Base-by-base conservation (phyloP, 192 early-diverging fungal genomes). In the Rhizophagus prolifer region DNA sequence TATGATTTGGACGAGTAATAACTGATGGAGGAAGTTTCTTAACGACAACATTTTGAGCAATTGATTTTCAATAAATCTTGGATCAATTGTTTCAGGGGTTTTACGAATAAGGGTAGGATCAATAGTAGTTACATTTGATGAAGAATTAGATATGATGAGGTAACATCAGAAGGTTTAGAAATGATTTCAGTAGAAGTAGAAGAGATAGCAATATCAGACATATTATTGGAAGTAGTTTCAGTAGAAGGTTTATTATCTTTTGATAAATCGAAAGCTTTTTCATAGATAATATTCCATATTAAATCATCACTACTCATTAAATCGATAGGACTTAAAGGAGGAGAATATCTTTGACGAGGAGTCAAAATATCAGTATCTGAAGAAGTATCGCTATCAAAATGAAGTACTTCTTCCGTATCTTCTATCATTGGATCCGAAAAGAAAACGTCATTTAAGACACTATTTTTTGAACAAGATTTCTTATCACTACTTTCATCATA, bases 341-440 rank as follows among this genome's bases (percentile, higher is more conserved):
- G 74, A 19, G 74, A 75, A 66, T 34, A 28, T 38, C 65, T 16
- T 30, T 30, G 62, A 54, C 28, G 23, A 74, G 73, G 73, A 16
- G 74, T 75, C n/a, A 50, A 54, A 26, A 65, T 41, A n/a, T 75
- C 74, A 1, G 74, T 66, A 31, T 75, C 74, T 6, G 74, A 75
- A 38, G 74, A 75, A 30, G 74, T 25, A 47, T 75, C 74, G 36
- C 74, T 75, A 46, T 75, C 74, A 66, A 65, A 75, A 60, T 73
- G 58, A n/a, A 73, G 31, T 10, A 31, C 8, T n/a, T 31, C 14
- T 31, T 73, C 71, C 14, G 28, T 34, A 73, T 73, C 31, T 50
- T 73, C 34, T 21, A 58, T 58, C 54, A 73, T 59, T 38, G 44
- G 47, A 59, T 73, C 71, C 12, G 71, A 73, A 23, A 73, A 73